Conservation (phyloP, 148 eudicot species). For the Fagopyrum tataricum region DNA sequence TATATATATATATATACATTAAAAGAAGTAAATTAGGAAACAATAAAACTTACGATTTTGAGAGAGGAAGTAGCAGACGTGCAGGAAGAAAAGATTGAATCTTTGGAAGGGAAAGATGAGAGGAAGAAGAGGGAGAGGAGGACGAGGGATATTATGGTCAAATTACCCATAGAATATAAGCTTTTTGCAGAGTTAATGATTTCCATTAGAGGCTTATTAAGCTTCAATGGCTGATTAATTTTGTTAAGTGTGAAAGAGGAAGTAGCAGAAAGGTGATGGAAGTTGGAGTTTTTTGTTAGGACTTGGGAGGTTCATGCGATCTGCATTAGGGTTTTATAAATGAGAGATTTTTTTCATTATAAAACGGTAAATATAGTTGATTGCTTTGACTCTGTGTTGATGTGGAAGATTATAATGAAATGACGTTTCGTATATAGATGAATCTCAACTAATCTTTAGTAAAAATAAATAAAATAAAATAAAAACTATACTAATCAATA, state of each 20-base stretch:
- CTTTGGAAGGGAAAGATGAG: background rate
- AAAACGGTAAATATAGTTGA: too few species aligned
- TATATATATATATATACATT: too few species aligned
- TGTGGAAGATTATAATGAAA: too few species aligned
- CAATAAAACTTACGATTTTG: background rate
- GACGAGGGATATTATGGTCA: conserved; percentile 1
- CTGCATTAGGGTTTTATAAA: background rate
- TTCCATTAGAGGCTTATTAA: background rate
- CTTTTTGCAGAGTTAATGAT: background rate
- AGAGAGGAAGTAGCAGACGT: background rate
- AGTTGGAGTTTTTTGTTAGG: background rate
- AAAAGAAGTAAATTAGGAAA: too few species aligned
- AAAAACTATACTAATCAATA: too few species aligned
- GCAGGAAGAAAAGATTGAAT: background rate
- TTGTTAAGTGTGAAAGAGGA: background rate
- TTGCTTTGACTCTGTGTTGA: too few species aligned
- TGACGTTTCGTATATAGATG: too few species aligned
- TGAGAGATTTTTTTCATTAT: background rate
- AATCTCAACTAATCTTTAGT: too few species aligned
- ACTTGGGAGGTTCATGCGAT: background rate
- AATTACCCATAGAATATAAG: background rate
- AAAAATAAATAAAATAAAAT: too few species aligned
- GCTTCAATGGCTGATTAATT: background rate
- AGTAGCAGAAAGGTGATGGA: background rate
- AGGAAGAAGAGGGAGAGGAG: background rate